phyloP scores from a whole-genome alignment of 352 stramenopile species.

The Elongisporangium senticosum region DNA sequence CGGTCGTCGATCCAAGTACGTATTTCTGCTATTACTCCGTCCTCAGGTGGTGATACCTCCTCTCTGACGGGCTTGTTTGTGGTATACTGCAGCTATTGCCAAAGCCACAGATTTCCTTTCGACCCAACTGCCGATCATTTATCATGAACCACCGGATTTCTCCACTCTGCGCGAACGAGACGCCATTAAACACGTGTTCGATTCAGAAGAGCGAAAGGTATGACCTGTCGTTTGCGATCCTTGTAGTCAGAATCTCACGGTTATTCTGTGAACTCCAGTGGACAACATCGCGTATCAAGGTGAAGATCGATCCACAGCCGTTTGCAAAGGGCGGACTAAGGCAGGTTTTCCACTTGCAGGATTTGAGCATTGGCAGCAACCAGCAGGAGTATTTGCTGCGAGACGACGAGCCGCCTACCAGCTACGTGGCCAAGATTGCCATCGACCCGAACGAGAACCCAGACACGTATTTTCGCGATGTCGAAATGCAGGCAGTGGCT shows the following conservation, averaged over 20 bases:
- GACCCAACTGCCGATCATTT: conserved; percentile 46
- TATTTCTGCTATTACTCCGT: no score
- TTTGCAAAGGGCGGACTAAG: conserved; percentile 57
- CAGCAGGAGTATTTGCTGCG: not conserved
- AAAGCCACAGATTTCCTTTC: conserved; percentile 56
- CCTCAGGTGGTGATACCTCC: no score
- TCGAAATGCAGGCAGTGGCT: conserved; percentile 82
- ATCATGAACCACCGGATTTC: conserved; percentile 63
- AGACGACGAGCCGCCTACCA: conserved; percentile 10
- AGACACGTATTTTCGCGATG: conserved; percentile 81
- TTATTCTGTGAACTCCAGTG: conserved; percentile 22
- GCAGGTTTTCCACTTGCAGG: conserved; percentile 69
- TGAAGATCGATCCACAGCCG: conserved; percentile 65
- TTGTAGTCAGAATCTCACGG: not conserved
- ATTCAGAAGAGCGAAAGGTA: conserved; percentile 63
- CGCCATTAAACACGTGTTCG: conserved; percentile 78
- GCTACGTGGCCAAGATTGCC: conserved; percentile 76
- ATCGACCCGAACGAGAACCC: conserved; percentile 76
- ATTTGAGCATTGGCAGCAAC: conserved; percentile 32
- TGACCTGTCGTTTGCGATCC: not conserved
- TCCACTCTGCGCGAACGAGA: conserved; percentile 46
- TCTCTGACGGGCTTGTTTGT: conserved; percentile 1
- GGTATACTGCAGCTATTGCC: conserved; percentile 32
- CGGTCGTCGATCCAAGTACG: conserved; percentile 51
- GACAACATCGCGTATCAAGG: conserved; percentile 62